Percentiles rank a stretch among this genome's conserved stretches.
Conservation (phyloP, 805 yeast species). For the Phaffomyces opuntiae region DNA sequence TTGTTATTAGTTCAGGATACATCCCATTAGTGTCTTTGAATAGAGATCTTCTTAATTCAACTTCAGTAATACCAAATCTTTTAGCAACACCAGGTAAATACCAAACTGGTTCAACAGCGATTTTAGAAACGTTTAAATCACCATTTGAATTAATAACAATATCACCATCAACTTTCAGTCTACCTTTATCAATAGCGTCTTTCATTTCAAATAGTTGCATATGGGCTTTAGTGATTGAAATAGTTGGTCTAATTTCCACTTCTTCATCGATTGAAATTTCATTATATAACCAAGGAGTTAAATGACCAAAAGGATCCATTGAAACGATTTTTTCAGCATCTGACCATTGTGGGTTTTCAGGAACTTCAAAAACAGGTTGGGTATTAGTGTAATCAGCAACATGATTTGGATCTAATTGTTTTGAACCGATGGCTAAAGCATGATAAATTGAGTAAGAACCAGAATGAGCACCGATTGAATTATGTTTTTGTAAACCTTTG, state of each 20-base stretch:
- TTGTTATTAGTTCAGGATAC: conserved; percentile 61
- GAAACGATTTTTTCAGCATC: conserved; percentile 51
- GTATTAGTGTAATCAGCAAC: conserved; percentile 57
- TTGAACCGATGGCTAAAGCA: conserved; percentile 57
- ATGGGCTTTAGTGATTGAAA: conserved; percentile 61
- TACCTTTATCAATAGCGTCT: conserved; percentile 47
- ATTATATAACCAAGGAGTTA: conserved; percentile 52
- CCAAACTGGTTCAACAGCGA: conserved; percentile 71
- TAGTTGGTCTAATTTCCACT: conserved; percentile 56
- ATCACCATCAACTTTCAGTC: conserved; percentile 51
- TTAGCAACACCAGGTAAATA: conserved; percentile 62
- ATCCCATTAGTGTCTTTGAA: conserved; percentile 68
- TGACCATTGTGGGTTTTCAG: conserved; percentile 51
- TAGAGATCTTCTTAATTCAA: conserved; percentile 48
- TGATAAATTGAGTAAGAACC: conserved; percentile 61
- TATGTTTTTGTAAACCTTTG: conserved; percentile 45
- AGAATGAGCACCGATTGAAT: conserved; percentile 58
- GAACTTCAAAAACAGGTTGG: conserved; percentile 51
- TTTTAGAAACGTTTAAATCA: conserved; percentile 54
- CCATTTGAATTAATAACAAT: conserved; percentile 53
- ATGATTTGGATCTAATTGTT: conserved; percentile 45
- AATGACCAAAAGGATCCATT: conserved; percentile 61
- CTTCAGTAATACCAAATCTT: conserved; percentile 51
- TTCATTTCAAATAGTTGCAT: conserved; percentile 53
- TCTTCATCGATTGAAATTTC: conserved; percentile 37